Evolutionary conservation across 176 grass and related monocot genomes (phyloP).

Genomic region (Triticum urartu): DNA sequence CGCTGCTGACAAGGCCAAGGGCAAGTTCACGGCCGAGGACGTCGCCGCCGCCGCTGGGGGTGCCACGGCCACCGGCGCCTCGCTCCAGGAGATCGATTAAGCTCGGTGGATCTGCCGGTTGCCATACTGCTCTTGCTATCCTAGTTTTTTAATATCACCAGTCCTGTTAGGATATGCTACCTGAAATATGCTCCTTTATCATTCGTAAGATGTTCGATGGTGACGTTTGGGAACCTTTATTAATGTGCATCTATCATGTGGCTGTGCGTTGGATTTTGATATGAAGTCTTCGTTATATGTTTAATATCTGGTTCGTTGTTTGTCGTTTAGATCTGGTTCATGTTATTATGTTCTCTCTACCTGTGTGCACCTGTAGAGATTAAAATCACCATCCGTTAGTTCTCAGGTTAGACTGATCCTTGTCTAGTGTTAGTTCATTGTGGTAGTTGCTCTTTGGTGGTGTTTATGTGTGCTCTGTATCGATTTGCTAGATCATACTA

Average conservation of each 20-base stretch:
- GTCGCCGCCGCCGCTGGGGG: conserved; percentile 55
- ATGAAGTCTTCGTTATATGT: conserved; percentile 35
- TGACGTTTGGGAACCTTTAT: conserved; percentile 37
- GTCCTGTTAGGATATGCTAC: conserved; percentile 24
- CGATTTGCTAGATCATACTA: background rate
- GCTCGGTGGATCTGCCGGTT: background rate
- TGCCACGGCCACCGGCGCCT: conserved; percentile 44
- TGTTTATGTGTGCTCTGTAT: background rate
- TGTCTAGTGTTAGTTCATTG: background rate
- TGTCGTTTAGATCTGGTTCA: background rate
- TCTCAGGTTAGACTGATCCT: background rate
- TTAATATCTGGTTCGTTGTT: background rate
- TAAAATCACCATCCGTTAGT: background rate
- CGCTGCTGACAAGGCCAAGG: conserved; percentile 91
- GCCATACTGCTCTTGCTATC: background rate
- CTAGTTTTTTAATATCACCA: conserved; percentile 10
- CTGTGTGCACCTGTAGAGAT: background rate
- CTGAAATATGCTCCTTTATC: conserved; percentile 25
- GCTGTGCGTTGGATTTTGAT: conserved; percentile 20
- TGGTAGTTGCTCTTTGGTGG: too few relatives aligned
- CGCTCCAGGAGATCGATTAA: conserved; percentile 93
- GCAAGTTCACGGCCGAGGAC: conserved; percentile 88
- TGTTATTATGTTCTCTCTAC: background rate
- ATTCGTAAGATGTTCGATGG: conserved; percentile 12
- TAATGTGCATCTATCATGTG: conserved; percentile 20